phyloP scores from a whole-genome alignment of 2,329 filamentous ascomycete species.

The Pseudogymnoascus sp. region DNA sequence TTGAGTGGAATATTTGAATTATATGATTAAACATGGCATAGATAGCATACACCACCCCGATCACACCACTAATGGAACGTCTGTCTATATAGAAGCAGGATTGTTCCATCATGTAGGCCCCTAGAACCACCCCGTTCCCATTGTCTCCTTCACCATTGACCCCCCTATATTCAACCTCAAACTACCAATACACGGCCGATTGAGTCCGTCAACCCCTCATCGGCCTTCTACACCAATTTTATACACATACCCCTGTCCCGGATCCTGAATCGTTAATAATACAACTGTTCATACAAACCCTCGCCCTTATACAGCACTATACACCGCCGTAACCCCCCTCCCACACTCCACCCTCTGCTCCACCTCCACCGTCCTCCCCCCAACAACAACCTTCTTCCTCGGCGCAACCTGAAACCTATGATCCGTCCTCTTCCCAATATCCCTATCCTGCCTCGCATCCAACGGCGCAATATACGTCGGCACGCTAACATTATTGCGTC shows the following conservation, averaged over 20 bases:
- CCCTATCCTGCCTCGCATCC: conserved; percentile 55
- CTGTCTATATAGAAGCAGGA: neutral
- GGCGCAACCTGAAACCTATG: conserved; percentile 79
- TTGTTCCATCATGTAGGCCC: neutral
- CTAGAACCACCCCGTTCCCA: neutral
- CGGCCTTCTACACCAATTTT: neutral
- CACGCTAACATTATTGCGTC: conserved; percentile 67
- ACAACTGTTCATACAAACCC: neutral
- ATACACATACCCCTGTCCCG: neutral
- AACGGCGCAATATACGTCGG: conserved; percentile 74
- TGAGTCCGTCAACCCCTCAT: neutral
- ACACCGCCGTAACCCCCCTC: conserved; percentile 71
- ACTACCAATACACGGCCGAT: neutral
- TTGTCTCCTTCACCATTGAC: neutral
- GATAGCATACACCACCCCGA: neutral
- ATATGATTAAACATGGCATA: neutral
- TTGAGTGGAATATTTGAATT: neutral
- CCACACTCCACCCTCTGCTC: conserved; percentile 90
- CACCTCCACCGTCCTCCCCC: conserved; percentile 62
- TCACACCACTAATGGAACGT: neutral
- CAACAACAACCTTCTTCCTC: conserved; percentile 58
- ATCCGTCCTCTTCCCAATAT: conserved; percentile 55
- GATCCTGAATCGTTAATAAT: neutral
- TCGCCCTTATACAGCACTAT: conserved; percentile 30
- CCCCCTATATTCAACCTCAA: neutral